These are phyloP conservation scores for Hanseniaspora lindneri DNA, from an alignment of 805 yeast genomes.

Conservation along the genomic window DNA sequence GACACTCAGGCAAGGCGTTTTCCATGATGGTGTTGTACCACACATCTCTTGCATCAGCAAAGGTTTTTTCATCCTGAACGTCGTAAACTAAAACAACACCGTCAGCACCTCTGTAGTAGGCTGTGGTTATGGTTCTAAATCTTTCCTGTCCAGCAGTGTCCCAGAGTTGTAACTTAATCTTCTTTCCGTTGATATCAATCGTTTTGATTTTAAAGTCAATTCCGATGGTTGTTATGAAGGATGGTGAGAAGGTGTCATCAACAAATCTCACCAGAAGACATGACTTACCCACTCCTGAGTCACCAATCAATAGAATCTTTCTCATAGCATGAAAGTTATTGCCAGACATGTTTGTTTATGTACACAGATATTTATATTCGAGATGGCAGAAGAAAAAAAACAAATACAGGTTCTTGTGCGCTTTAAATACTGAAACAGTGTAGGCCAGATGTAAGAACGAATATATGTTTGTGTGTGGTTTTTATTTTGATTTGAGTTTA, in stretches of 20 bases:
- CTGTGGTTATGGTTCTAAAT: slow-evolving; percentile 88
- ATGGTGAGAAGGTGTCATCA: slow-evolving; percentile 91
- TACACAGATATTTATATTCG: too few species aligned
- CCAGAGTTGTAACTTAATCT: slow-evolving; percentile 90
- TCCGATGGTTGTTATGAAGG: slow-evolving; percentile 94
- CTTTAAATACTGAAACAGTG: too few species aligned
- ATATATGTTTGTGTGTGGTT: too few species aligned
- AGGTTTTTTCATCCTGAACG: slow-evolving; percentile 80
- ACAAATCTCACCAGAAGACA: slow-evolving; percentile 86
- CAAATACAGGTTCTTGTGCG: too few species aligned
- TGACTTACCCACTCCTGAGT: slow-evolving; percentile 84
- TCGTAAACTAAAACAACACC: slow-evolving; percentile 77
- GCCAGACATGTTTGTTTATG: slow-evolving; percentile 7
- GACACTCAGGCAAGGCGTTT: slow-evolving; percentile 94
- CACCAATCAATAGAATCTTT: slow-evolving; percentile 87
- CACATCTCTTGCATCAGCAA: slow-evolving; percentile 69
- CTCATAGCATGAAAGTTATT: slow-evolving; percentile 66
- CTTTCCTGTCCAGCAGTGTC: slow-evolving; percentile 97
- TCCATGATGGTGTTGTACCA: slow-evolving; percentile 95
- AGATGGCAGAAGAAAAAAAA: too few species aligned
- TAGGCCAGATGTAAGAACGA: too few species aligned
- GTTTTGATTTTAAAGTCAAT: slow-evolving; percentile 97
- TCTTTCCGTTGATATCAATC: slow-evolving; percentile 83
- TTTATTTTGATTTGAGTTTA: too few species aligned
- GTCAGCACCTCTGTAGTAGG: slow-evolving; percentile 82